Evolutionary conservation across 1,139 yeast genomes (phyloP), one percentile per base, ranked within the genome.

Genomic region (Kurtzmaniella quercitrusa): DNA sequence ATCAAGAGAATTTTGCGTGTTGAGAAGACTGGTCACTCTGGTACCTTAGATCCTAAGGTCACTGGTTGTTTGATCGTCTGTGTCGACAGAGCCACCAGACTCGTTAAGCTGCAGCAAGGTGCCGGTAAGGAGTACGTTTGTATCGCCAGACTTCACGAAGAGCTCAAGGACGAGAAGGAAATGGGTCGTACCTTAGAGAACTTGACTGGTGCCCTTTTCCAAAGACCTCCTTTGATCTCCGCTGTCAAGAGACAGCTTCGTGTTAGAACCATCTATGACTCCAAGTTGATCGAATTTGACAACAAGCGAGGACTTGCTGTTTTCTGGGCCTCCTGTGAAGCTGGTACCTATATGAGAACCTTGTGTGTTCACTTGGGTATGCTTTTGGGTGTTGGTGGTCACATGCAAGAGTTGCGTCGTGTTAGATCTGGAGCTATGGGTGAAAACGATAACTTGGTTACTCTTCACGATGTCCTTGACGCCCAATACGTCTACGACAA

Each of bases 61-160:
- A 93, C 98, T 46, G 95, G 95, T 52, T 93, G 98, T 77, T 78
- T 93, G 66, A 93, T 93, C 67, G 98, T 93, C 50, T 93, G 98
- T 80, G 79, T 93, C 57, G 98, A 93, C 69, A 83, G 97, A 66
- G 98, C 98, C 49, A 93, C 98, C 47, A 85, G 98, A 72, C 78
- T 93, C 63, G 98, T 93, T 56, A 93, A 93, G 72, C 88, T 97
- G 47, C 98, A 93, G 73, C 98, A 93, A 71, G 98, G 98, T 73
- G 98, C 98, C 43, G 98, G 98, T 79, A 93, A 93, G 69, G 98
- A 93, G 81, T 93, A 93, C 73, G 98, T 93, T 48, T 93, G 98
- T 76, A 90, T 93, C 57, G 95, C 88, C 48, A 82, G 98, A 75
- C 78, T 93, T 58, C 98, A 93, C 66, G 98, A 91, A 53, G 90